Conservation (phyloP, 176 grass and related monocot genomes). For the Ampelocalamus luodianensis region DNA sequence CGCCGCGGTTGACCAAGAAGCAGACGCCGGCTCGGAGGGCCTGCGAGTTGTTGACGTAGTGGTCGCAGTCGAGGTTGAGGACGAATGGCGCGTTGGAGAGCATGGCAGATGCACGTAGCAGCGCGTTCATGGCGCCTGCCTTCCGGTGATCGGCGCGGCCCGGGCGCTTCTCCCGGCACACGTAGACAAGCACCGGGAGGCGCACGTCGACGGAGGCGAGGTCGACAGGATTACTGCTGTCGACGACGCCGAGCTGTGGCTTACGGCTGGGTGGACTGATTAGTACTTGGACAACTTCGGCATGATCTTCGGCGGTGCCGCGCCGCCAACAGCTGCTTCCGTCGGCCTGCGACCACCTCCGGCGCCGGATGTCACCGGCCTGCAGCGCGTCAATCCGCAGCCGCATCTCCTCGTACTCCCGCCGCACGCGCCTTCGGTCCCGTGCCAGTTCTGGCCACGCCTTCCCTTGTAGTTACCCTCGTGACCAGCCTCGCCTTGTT, state of each 20-base stretch:
- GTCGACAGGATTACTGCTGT: background rate
- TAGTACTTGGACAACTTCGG: slow-evolving; percentile 20
- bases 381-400: slow-evolving; percentile 39
- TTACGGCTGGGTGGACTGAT: background rate
- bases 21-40: slow-evolving; percentile 30
- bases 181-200: slow-evolving; percentile 1
- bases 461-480: background rate
- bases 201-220: slow-evolving; percentile 27
- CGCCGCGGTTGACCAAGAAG: slow-evolving; percentile 19
- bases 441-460: slow-evolving; percentile 23
- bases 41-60: slow-evolving; percentile 44
- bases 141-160: slow-evolving; percentile 27
- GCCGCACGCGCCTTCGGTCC: slow-evolving; percentile 30
- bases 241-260: background rate
- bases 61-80: slow-evolving; percentile 51
- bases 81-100: slow-evolving; percentile 42
- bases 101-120: slow-evolving; percentile 38
- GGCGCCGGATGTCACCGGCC: background rate
- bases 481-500: background rate
- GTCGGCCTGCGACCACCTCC: background rate
- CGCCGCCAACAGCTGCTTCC: background rate
- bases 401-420: slow-evolving; percentile 48
- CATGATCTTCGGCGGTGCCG: slow-evolving; percentile 3
- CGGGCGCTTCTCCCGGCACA: slow-evolving; percentile 32
- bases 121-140: slow-evolving; percentile 40